Evolutionary conservation across 208 protist genomes (phyloP), one percentile per base, ranked within the genome.

Genomic region (Leishmania guyanensis): DNA sequence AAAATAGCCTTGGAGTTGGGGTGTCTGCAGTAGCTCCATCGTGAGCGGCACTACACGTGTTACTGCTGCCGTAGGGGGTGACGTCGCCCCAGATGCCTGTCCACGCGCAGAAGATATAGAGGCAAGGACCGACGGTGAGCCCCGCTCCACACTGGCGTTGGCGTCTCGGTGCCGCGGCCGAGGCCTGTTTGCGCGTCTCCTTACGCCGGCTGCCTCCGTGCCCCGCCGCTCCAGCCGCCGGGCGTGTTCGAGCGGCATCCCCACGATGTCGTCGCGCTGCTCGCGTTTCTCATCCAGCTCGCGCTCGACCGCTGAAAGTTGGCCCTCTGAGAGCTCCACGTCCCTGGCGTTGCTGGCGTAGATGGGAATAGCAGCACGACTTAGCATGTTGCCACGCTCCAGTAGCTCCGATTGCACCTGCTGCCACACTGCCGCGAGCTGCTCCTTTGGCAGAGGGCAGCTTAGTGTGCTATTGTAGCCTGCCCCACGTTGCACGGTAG

Each of bases 331-430:
- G 5, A 94, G 83, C 33, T 85, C 75, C 29, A 84, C 58, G 29
- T 90, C 84, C 20, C 71, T 65, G 29, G 88, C 84, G 69, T 88
- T 91, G 75, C 62, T 86, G 50, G 75, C 80, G 85, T 95, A 90
- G 48, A 95, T 81, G 46, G 91, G 91, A 70, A 95, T 93, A 39
- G 90, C 91, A 16, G 88, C 86, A 0, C 82, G 77, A 46, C 87
- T 84, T 29, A 78, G 51, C 79, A 88, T 77, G 86, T 85, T 83
- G 77, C 86, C 72, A 4, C 79, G 66, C 78, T 75, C 80, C 33
- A 79, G 66, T 56, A 89, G 78, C 80, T 85, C 79, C 54, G 68
- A 53, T 71, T 90, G 87, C 74, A 89, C 90, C 81, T 89, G 81
- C 66, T 84, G 84, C 88, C 88, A 91, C 65, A 93, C 88, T 53